Base-by-base conservation (phyloP, 176 grass and related monocot species). In the Bonia amplexicaulis region DNA sequence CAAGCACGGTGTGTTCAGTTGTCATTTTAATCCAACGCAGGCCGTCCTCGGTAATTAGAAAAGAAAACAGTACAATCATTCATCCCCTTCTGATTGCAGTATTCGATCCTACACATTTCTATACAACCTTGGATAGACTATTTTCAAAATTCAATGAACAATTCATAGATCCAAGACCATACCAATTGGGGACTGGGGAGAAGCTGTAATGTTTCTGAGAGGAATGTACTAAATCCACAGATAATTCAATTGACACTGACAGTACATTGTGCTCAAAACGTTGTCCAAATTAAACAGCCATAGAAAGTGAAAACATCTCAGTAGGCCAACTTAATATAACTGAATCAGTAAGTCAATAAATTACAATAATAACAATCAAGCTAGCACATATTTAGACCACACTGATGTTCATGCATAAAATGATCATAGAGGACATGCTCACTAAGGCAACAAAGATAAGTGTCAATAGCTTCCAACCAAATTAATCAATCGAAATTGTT, bases 401-500 rank as follows among this genome's bases (percentile, higher is more conserved):
- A 80, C 5, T 44, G 9, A 77, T 57, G 23, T 54, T 64, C 64
- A 84, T 35, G 20, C 3, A 25, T 72, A 58, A 46, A 64, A 73
- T 19, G 14, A 73, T 19, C 65, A 71, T 29, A 40, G 0, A 71
- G 11, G 26, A 83, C 78, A 70, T 57, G 23, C 73, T 79, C 11
- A 39, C 23, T 44, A 66, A 45, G 52, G 44, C 27, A 87, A 58
- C 3, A 71, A 0, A 78, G 33, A 53, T 5, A 66, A 1, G 37
- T 69, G 69, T 66, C 60, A 73, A 65, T 47, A 82, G 40, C 12
- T 90, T 55, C 27, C 26, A 83, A 59, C 10, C 40, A 57, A 27
- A 83, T 40, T 10, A 12, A 13, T 80, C 37, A 12, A 78, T 49
- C 15, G 66, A 74, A 82, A 78, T 73, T 79, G 60, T 83, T 40